These are phyloP conservation scores for Calvatia gigantea DNA, from an alignment of 768 basidiomycete genomes.

Conservation along the genomic window DNA sequence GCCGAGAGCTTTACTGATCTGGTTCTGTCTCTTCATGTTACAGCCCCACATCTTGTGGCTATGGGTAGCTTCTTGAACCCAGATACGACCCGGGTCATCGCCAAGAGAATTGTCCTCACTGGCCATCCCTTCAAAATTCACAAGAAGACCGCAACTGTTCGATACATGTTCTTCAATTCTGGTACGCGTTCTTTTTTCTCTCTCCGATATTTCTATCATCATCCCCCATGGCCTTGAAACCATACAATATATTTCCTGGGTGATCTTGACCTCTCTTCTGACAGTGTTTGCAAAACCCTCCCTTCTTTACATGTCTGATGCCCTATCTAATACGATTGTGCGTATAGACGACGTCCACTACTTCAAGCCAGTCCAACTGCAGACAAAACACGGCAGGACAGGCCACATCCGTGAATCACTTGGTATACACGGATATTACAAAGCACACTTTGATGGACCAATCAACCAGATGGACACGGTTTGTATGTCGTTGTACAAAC, in stretches of 20 bases:
- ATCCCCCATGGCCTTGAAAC: constrained; percentile 4
- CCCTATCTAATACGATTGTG: neutral
- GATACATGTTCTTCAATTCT: constrained; percentile 97
- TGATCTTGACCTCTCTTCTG: neutral
- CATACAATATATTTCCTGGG: neutral
- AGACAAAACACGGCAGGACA: constrained; percentile 86
- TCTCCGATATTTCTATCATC: constrained; percentile 12
- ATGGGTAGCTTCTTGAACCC: constrained; percentile 85
- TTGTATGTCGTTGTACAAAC: constrained; percentile 93
- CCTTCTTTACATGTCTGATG: neutral
- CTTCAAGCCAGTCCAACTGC: constrained; percentile 89
- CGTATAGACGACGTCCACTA: constrained; percentile 78
- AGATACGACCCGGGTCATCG: constrained; percentile 87
- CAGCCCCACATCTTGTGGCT: constrained; percentile 83
- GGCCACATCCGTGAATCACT: constrained; percentile 92
- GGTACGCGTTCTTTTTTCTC: constrained; percentile 38
- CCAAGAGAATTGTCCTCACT: constrained; percentile 92
- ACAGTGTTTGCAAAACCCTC: neutral
- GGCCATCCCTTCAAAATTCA: constrained; percentile 97
- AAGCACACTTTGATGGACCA: constrained; percentile 91
- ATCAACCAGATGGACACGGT: constrained; percentile 96
- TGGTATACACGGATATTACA: constrained; percentile 97
- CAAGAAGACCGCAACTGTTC: constrained; percentile 94
- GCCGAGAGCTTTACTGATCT: neutral
- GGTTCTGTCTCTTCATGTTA: constrained; percentile 5